Conservation (phyloP, 257 asterid genomes). For the Cinchona pubescens region DNA sequence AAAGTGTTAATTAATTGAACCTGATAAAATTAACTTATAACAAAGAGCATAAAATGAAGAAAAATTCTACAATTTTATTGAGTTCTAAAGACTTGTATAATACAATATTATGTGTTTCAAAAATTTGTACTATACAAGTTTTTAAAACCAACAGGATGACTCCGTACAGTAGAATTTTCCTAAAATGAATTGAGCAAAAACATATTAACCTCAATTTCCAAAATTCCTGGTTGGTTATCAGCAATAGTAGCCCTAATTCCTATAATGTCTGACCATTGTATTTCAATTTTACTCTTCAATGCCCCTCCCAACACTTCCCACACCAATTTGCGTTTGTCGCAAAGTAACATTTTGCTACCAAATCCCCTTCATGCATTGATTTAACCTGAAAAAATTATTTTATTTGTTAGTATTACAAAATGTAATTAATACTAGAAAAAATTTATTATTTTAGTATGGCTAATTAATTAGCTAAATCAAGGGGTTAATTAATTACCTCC, state of each 20-base stretch:
- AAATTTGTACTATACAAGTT: too few species aligned
- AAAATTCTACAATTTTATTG: too few species aligned
- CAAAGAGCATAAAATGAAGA: not conserved
- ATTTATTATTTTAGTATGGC: not conserved
- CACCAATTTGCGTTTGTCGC: conserved; percentile 56
- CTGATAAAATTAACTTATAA: not conserved
- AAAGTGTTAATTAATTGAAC: not conserved
- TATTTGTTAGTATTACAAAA: not conserved
- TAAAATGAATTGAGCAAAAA: too few species aligned
- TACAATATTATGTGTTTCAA: too few species aligned
- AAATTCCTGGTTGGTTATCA: conserved; percentile 31
- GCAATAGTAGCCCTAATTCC: conserved; percentile 44
- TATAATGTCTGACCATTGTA: conserved; percentile 61
- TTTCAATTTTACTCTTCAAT: conserved; percentile 69
- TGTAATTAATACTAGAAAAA: not conserved
- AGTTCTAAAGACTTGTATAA: too few species aligned
- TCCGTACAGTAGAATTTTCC: too few species aligned
- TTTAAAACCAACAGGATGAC: too few species aligned
- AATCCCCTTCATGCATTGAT: conserved; percentile 52
- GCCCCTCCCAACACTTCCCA: conserved; percentile 77
- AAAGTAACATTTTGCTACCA: conserved; percentile 60
- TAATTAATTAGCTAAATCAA: not conserved
- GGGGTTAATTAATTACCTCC: conserved; percentile 45
- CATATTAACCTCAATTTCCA: conserved; percentile 60
- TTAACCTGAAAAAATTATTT: conserved; percentile 30